These are phyloP conservation scores for Panicum virgatum DNA, from an alignment of 202 grass and related monocot genomes.

Conservation along the genomic window DNA sequence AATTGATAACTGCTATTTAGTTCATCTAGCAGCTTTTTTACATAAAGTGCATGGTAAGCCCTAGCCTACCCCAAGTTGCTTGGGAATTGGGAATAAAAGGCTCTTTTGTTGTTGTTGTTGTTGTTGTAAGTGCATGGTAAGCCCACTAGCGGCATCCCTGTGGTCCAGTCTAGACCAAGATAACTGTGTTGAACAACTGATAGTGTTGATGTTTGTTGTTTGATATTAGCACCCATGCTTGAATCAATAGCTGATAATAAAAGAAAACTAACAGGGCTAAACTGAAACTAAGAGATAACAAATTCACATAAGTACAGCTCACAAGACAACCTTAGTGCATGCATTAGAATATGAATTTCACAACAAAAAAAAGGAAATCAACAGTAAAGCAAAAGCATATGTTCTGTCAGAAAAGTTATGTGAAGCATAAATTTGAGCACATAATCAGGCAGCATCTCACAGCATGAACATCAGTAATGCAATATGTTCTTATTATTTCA, in stretches of 20 bases:
- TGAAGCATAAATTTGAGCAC: neutral
- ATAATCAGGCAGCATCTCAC: neutral
- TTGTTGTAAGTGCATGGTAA: too few relatives aligned
- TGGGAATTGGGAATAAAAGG: too few relatives aligned
- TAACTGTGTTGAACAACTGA: neutral
- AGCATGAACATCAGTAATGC: neutral
- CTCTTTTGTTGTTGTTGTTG: too few relatives aligned
- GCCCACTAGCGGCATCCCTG: neutral
- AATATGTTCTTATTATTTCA: neutral
- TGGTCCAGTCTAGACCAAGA: neutral
- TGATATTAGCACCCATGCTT: neutral
- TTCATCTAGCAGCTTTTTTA: neutral
- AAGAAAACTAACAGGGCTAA: conserved; percentile 1
- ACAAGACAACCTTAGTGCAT: conserved; percentile 14
- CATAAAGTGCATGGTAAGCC: neutral
- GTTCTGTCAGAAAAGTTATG: neutral
- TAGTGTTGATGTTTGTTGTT: neutral
- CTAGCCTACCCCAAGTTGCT: too few relatives aligned
- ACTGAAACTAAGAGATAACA: conserved; percentile 10
- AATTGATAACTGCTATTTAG: neutral
- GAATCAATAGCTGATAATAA: neutral
- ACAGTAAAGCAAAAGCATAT: neutral
- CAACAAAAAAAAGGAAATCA: neutral
- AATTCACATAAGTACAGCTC: neutral
- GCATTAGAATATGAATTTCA: conserved; percentile 14